Base-by-base conservation (phyloP, 495 filamentous ascomycete species). In the Trichoderma reesei region DNA sequence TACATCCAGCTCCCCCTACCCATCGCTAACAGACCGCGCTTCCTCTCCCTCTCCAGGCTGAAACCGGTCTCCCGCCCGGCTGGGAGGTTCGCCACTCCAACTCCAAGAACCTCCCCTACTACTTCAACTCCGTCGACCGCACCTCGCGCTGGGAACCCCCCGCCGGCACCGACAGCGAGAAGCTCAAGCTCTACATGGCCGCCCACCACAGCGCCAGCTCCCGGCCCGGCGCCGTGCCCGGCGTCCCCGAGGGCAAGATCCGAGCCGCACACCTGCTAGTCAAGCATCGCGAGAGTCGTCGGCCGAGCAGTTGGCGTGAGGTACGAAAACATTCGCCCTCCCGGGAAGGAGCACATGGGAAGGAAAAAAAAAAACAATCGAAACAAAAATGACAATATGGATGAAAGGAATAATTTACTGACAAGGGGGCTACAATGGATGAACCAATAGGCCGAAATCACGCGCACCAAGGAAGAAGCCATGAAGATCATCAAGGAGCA, bases 41-140 rank as follows among this genome's bases (percentile, higher is more conserved):
- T 37, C 64, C 68, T 64, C 65, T 65, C 66, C 64, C 66, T 64
- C 51, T 63, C 59, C 64, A 86, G 82, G 74, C 80, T 68, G 88
- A 91, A 51, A 86, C 89, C 68, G 94, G 94, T 71, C 85, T 98
- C 63, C 94, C 94, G 54, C 71, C 83, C 5, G 82, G 85, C 72
- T 97, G 94, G 94, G 92, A 96, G 76, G 90, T 98, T 71, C 90
- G 92, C 69, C 90, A 93, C 77, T 95, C 90, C 73, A 93, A 96
- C 78, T 92, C 90, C 74, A 98, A 96, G 78, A 95, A 94, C 75
- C 89, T 98, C 16, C 94, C 94, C 41, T 98, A 98, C 79, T 98
- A 97, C 78, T 98, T 96, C 88, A 94, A 96, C 76, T 75, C 88
- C 34, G 73, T 73, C 36, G 89, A 89, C 59, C 91, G 90, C 70